These are phyloP conservation scores for Eleusine indica DNA, from an alignment of 176 grass and related monocot genomes.

Conservation along the genomic window DNA sequence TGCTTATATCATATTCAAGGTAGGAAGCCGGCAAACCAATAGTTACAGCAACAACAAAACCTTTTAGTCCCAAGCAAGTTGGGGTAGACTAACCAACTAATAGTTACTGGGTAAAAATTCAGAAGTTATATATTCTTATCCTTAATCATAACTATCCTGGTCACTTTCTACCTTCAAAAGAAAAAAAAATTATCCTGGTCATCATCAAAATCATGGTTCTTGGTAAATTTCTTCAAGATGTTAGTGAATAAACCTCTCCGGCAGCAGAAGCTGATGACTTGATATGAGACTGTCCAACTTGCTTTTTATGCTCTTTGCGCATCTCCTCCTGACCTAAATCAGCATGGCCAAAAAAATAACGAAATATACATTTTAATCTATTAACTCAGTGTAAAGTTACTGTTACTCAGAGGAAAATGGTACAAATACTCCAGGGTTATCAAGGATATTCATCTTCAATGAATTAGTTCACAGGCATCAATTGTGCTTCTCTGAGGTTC, in stretches of 20 bases:
- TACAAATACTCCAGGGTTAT: not conserved
- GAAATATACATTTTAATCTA: not conserved
- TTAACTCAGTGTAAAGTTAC: not conserved
- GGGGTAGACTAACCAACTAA: not conserved
- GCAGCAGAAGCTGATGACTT: conserved; percentile 44
- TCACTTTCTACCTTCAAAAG: no score
- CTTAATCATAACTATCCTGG: not conserved
- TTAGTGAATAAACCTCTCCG: conserved; percentile 41
- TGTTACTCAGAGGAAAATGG: not conserved
- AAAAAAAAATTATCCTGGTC: not conserved
- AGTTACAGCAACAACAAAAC: no score
- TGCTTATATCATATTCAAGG: conserved; percentile 10
- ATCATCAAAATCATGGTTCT: not conserved
- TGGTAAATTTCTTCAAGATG: not conserved
- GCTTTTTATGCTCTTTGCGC: conserved; percentile 43
- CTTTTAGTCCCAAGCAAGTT: no score
- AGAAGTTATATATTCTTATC: not conserved
- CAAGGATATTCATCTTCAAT: conserved; percentile 17
- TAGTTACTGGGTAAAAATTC: conserved; percentile 3
- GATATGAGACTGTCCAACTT: conserved; percentile 43
- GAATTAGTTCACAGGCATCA: not conserved
- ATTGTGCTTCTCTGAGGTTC: conserved; percentile 3
- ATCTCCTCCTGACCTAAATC: conserved; percentile 57
- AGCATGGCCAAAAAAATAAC: conserved; percentile 24
- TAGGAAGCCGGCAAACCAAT: not conserved